A percentile compares a stretch with the other conserved stretches of the same genome.
Conservation (phyloP, 192 early-diverging fungal genomes). For the Backusella tuberculispora region DNA sequence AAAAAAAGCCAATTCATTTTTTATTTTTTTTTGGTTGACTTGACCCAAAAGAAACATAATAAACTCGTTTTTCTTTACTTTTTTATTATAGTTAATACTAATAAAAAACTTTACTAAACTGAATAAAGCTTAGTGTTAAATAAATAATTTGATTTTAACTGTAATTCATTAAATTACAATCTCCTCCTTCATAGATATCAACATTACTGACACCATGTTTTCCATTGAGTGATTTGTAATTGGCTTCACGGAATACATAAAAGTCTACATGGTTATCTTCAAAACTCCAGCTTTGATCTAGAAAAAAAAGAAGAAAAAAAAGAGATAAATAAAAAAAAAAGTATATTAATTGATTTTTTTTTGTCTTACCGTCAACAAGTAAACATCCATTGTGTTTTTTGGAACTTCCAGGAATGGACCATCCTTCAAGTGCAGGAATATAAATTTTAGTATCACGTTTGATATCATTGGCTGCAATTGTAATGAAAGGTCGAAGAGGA, state of each 20-base stretch:
- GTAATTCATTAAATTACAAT: conserved; percentile 41
- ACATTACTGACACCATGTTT: conserved; percentile 38
- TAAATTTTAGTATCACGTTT: conserved; percentile 36
- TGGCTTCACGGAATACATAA: conserved; percentile 27
- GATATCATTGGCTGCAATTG: conserved; percentile 45
- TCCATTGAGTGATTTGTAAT: conserved; percentile 37
- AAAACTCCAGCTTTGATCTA: conserved; percentile 45
- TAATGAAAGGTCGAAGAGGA: conserved; percentile 39
- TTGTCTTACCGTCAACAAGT: conserved; percentile 31
- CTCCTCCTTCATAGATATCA: conserved; percentile 45
- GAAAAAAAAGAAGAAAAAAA: neutral
- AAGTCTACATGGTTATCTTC: conserved; percentile 39
- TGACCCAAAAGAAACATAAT: no score
- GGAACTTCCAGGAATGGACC: conserved; percentile 36
- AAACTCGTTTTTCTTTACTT: neutral
- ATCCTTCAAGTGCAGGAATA: conserved; percentile 38
- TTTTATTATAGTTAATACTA: neutral
- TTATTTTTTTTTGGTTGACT: no score
- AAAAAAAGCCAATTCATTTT: no score
- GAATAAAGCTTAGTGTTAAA: neutral
- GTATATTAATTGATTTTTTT: neutral
- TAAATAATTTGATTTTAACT: conserved; percentile 15
- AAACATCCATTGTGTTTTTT: conserved; percentile 43
- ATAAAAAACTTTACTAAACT: conserved; percentile 10
- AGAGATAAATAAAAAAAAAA: neutral